Conservation (phyloP, 805 yeast species). For the Candida easanensis region DNA sequence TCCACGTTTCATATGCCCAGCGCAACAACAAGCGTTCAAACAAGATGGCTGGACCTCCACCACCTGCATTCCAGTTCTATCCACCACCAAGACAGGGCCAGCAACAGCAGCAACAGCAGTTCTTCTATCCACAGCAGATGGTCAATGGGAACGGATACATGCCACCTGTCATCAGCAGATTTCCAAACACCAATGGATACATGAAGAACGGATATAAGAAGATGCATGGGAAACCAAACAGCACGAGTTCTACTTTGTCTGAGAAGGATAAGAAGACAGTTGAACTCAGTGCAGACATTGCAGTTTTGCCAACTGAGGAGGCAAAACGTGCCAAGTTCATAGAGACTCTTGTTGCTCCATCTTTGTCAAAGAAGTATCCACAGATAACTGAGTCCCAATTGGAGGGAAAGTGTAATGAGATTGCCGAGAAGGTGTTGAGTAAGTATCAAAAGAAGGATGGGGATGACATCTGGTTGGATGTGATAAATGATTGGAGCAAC, state of each 20-base stretch:
- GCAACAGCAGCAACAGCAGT: slow-evolving; percentile 1
- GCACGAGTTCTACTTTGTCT: neutral
- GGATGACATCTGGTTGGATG: slow-evolving; percentile 16
- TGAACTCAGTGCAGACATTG: slow-evolving; percentile 12
- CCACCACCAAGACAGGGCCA: neutral
- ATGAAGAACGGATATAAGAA: slow-evolving; percentile 3
- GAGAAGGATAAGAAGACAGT: slow-evolving; percentile 7
- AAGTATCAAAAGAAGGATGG: slow-evolving; percentile 1
- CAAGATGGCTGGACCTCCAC: neutral
- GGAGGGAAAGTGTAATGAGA: slow-evolving; percentile 3
- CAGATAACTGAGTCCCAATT: slow-evolving; percentile 9
- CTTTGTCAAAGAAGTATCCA: slow-evolving; percentile 2
- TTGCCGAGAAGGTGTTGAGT: slow-evolving; percentile 6
- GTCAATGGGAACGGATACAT: slow-evolving; percentile 5
- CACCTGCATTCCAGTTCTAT: slow-evolving; percentile 1
- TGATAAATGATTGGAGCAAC: slow-evolving; percentile 18
- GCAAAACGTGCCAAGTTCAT: slow-evolving; percentile 8
- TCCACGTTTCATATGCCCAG: slow-evolving; percentile 73
- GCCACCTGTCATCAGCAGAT: neutral
- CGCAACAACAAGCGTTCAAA: slow-evolving; percentile 46
- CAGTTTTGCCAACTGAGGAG: slow-evolving; percentile 5
- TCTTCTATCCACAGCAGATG: slow-evolving; percentile 4
- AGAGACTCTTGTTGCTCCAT: slow-evolving; percentile 13
- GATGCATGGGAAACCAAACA: neutral
- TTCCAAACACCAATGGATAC: neutral